These are phyloP conservation scores for Amanita rubescens DNA, from an alignment of 768 basidiomycete genomes.

Conservation along the genomic window DNA sequence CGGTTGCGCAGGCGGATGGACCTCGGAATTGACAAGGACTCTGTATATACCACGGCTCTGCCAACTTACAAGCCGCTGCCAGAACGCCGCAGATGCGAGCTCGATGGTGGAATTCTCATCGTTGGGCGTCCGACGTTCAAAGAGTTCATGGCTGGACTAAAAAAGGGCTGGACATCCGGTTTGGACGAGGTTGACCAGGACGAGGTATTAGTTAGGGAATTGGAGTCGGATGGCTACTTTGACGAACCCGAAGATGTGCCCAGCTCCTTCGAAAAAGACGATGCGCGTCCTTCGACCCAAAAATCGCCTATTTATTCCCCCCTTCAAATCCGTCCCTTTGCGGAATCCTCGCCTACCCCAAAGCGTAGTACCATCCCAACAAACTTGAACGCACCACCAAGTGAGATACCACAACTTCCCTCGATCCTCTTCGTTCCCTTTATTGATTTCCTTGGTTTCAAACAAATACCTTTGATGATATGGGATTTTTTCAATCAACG, in stretches of 20 bases:
- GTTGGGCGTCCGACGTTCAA: conserved; percentile 89
- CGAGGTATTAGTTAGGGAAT: conserved; percentile 54
- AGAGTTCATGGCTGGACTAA: conserved; percentile 88
- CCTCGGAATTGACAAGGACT: conserved; percentile 52
- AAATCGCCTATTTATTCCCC: conserved; percentile 18
- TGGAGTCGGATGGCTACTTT: conserved; percentile 71
- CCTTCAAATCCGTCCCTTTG: conserved; percentile 23
- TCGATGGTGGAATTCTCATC: conserved; percentile 80
- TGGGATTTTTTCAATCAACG: conserved; percentile 91
- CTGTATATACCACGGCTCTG: conserved; percentile 34
- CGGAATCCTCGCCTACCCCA: conserved; percentile 14
- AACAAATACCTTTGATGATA: conserved; percentile 83
- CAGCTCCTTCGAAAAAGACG: conserved; percentile 12
- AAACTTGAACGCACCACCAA: conserved; percentile 41
- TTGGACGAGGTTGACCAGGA: conserved; percentile 65
- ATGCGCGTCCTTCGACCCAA: conserved; percentile 12
- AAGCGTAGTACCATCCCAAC: conserved; percentile 10
- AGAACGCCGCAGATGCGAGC: conserved; percentile 47
- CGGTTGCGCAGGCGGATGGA: conserved; percentile 61
- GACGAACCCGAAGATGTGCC: conserved; percentile 51
- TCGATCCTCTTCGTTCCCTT: conserved; percentile 75
- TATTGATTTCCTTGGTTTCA: conserved; percentile 71
- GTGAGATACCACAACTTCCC: conserved; percentile 61
- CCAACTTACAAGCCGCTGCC: conserved; percentile 46
- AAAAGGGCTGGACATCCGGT: conserved; percentile 75